Evolutionary conservation across 106 monocot genomes (phyloP), one percentile per base, ranked within the genome.

Genomic region (Platanthera zijinensis): DNA sequence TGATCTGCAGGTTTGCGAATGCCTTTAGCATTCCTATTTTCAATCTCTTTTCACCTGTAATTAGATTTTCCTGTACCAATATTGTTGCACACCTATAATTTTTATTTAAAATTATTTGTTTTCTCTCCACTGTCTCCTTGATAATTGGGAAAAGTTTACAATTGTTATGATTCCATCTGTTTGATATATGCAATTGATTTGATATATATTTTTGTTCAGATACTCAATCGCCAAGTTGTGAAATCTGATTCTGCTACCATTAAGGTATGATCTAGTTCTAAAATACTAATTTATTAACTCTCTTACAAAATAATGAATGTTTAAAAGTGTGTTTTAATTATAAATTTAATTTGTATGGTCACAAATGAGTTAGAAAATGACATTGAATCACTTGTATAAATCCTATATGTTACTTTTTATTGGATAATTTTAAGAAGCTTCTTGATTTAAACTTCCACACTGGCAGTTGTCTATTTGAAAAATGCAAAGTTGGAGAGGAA

Each of bases 241-340:
- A 99, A 99, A 79, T 94, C 99, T 79, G 99, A 99, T 85, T 94
- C 94, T 69, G 99, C 99, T 52, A 84, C 99, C 57, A 94, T 99
- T 52, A 94, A 91, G 90, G 97, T 97, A 85, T 11, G 17, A 46
- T 72, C 10, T 73, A 17, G 4, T 47, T 70, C 48, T 70, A 30
- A 66, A 32, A 4, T 10, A 22, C 1, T 11, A 13, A 8, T 32
- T 30, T 66, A 9, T 70, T 70, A 14, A 70, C 48, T 70, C 48
- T 70, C 48, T 47, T 47, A 15, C 66, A 30, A 66, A 19, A 66
- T 11, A 5, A 4, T 66, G 66, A 25, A 30, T 66, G 25, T 25
- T 32, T 66, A 4, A 66, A 66, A 10, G 13, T 39, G 11, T 66
- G 25, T 66, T 66, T 11, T 7, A 66, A 11, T 10, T 32, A 17